These are phyloP conservation scores for Rubia peregrina DNA, from an alignment of 305 asterid genomes.

Conservation along the genomic window DNA sequence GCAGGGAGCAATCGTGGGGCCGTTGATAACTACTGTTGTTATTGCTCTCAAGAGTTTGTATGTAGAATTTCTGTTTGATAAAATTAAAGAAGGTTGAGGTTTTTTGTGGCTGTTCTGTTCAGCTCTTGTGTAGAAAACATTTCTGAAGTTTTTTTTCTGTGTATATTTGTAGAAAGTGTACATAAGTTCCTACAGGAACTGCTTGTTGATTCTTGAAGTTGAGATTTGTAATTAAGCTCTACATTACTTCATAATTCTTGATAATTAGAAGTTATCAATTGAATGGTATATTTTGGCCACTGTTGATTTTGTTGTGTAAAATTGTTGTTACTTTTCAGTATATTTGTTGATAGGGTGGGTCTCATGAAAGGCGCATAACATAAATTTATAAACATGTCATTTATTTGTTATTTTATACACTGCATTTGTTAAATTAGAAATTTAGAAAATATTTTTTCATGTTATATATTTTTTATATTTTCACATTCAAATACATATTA, in stretches of 20 bases:
- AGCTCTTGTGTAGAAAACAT: constrained; percentile 10
- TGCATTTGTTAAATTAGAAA: too few species aligned
- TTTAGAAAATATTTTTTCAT: too few species aligned
- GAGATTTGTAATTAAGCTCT: not conserved
- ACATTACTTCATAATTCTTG: not conserved
- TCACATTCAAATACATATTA: too few species aligned
- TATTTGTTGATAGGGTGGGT: too few species aligned
- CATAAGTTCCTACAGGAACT: not conserved
- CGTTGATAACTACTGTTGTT: constrained; percentile 79
- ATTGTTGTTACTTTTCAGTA: too few species aligned
- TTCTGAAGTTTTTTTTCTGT: not conserved
- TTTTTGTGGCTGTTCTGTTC: not conserved
- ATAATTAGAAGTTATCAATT: too few species aligned
- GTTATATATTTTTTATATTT: too few species aligned
- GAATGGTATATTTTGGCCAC: too few species aligned
- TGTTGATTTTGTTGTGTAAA: too few species aligned
- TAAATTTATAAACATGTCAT: too few species aligned
- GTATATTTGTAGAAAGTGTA: not conserved
- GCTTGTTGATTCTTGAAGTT: not conserved
- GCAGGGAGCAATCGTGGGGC: constrained; percentile 99
- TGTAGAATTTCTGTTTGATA: constrained; percentile 68
- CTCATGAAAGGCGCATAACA: too few species aligned
- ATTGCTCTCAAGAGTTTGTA: constrained; percentile 79
- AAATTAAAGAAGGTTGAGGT: constrained; percentile 28
- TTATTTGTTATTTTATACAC: too few species aligned